Base-by-base conservation (phyloP, 805 yeast genomes). In the Sugiyamaella floridensis region DNA sequence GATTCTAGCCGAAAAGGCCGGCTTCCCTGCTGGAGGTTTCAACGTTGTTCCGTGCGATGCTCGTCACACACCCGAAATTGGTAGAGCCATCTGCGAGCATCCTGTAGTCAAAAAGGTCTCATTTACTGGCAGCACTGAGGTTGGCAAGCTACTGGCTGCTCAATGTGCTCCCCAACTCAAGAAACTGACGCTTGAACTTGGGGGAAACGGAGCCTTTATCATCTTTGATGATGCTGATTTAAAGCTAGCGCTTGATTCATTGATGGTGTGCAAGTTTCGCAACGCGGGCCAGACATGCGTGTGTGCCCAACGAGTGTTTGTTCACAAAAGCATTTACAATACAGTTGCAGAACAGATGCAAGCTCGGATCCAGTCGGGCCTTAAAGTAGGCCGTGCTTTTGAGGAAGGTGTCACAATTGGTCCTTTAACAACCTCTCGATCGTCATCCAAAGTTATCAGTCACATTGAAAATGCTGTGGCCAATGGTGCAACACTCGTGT, bases 221-320 rank as follows among this genome's bases (percentile, higher is more conserved):
- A 82, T 85, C 2, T 85, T 85, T 66, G 82, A 82, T 50, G 90
- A 85, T 63, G 89, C 88, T 10, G 80, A 83, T 56, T 59, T 85
- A 18, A 84, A 80, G 53, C 69, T 71, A 43, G 92, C 92, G 0
- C 80, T 85, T 14, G 76, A 75, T n/a, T 86, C 81, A 42, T 79
- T 86, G 2, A 65, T 85, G 54, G 80, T 77, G 8, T 77, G 82
- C 56, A 86, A 86, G 67, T 82, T 85, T 70, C 76, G 93, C 65
- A 83, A 85, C 26, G 76, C 84, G 43, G 93, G 93, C 55, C 93
- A 86, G 69, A 85, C 90, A 4, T 86, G 95, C 70, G 85, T 85
- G 42, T 84, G 89, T 65, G 89, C 89, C 45, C 85, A 85, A 69
- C 75, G 90, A 63, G 65, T 85, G 46, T 85, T 76, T 63, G 76